Percentiles rank a stretch among this genome's conserved stretches.
Evolutionary conservation across 768 basidiomycete genomes (phyloP).

Genomic region (Lactarius psammicola): DNA sequence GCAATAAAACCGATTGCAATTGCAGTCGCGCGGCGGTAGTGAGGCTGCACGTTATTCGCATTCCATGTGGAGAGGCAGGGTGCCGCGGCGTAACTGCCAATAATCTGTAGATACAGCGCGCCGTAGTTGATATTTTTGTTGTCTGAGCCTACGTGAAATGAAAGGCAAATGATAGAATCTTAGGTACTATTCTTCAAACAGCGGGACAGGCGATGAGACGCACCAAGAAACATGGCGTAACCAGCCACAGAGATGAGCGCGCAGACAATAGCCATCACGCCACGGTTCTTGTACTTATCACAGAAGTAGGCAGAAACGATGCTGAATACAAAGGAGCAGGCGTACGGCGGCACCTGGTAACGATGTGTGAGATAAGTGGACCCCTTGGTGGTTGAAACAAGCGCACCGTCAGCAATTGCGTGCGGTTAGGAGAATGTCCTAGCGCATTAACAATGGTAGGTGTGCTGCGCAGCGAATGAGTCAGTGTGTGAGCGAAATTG

Average conservation of each 20-base stretch:
- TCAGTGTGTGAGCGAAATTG: not conserved
- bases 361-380: conserved; percentile 3
- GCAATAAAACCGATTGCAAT: conserved; percentile 33
- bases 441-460: conserved; percentile 33
- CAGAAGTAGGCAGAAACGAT: conserved; percentile 18
- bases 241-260: conserved; percentile 18
- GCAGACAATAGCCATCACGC: conserved; percentile 16
- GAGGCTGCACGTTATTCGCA: conserved; percentile 35
- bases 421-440: conserved; percentile 32
- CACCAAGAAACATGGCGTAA: conserved; percentile 24
- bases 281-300: conserved; percentile 20
- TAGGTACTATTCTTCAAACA: not conserved
- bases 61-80: conserved; percentile 33
- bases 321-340: conserved; percentile 29
- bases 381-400: not conserved
- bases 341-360: conserved; percentile 31
- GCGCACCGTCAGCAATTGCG: conserved; percentile 34
- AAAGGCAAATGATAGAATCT: not conserved
- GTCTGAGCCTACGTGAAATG: conserved; percentile 22
- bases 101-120: conserved; percentile 35
- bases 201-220: not conserved
- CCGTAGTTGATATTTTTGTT: conserved; percentile 31
- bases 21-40: conserved; percentile 21
- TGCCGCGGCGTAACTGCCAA: conserved; percentile 33
- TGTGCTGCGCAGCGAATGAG: conserved; percentile 26